Evolutionary conservation across 331 rosid species (phyloP).

Genomic region (Malus hybrid): DNA sequence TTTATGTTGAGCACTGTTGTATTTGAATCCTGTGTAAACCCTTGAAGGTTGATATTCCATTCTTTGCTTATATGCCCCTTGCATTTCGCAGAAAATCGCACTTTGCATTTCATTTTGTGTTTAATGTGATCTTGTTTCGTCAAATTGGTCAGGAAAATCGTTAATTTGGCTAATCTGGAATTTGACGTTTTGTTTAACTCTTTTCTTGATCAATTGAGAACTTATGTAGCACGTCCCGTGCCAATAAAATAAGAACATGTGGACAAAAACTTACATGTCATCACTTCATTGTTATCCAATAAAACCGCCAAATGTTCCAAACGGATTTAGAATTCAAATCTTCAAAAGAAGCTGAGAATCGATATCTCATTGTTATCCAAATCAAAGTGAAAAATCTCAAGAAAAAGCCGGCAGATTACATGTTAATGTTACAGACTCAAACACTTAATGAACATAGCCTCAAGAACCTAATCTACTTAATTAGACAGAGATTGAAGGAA

Average conservation of each 20-base stretch:
- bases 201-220: no score
- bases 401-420: background rate
- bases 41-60: background rate
- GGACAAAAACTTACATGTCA: no score
- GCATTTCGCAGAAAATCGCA: no score
- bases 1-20: background rate
- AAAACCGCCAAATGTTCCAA: background rate
- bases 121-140: no score
- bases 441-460: background rate
- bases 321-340: background rate
- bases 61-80: no score
- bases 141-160: no score
- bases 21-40: constrained; percentile 6
- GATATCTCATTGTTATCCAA: background rate
- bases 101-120: no score
- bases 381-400: background rate
- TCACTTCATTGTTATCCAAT: no score
- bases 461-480: constrained; percentile 1
- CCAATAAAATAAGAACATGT: no score
- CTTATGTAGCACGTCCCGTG: no score
- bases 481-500: background rate
- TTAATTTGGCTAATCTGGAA: no score
- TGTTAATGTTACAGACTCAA: constrained; percentile 27
- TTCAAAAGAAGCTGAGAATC: background rate
- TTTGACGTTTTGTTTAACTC: no score